Evolutionary conservation across 208 protist genomes (phyloP), one percentile per base, ranked within the genome.

Genomic region (Wallacemonas sp.): DNA sequence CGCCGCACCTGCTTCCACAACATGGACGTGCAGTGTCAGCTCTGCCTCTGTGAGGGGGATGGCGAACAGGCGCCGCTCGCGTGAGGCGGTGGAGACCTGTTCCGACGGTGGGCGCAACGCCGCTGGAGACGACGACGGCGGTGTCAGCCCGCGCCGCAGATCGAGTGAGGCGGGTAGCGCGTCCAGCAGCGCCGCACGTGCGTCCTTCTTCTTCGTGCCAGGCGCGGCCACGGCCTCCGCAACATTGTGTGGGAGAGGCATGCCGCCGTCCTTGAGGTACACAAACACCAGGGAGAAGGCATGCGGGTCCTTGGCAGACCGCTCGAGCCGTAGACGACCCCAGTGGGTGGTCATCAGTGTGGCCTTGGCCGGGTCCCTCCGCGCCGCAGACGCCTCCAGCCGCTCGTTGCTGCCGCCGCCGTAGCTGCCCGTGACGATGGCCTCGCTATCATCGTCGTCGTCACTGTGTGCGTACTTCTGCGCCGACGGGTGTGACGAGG

Each of bases 31-130:
- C 5, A 93, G 37, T 29, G 63, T 63, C 36, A 93, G 70, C 21
- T 89, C 76, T 0, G 84, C 72, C 63, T 90, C 87, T 21, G 68
- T 48, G 26, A 93, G 62, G 32, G 87, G 87, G 50, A 93, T 89
- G n/a, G 83, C 65, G 24, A 93, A 85, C 24, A 93, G 67, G 26
- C 84, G 78, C 29, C 78, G 73, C 52, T 91, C 84, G 13, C 60
- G 50, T n/a, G 39, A 21, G 46, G 19, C 27, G 13, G 27, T 32
- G 19, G 37, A 30, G 37, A 46, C 61, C 38, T 57, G 57, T 30
- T 64, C 63, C 41, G 63, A 29, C 3, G 36, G 52, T 33, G 27
- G 41, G 12, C 45, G 42, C 48, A 53, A 39, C 46, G 41, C 59
- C 6, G 42, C 44, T 33, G 42, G 39, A 6, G 42, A 33, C 42